Evolutionary conservation across 2,329 filamentous ascomycete species (phyloP), one percentile per base, ranked within the genome.

Genomic region (Neonectria magnoliae): DNA sequence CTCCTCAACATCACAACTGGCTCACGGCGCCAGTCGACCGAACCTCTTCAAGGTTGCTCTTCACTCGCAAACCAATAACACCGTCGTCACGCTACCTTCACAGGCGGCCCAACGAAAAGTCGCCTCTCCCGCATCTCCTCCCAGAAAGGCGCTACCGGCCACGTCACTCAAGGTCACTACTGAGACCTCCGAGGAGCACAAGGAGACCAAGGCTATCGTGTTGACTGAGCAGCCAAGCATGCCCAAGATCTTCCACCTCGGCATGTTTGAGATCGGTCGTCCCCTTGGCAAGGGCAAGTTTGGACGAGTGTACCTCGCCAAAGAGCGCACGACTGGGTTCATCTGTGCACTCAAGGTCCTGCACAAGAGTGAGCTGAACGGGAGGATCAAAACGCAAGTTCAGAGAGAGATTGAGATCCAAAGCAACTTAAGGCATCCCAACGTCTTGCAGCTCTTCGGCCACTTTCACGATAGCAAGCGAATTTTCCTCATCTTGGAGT

Each of bases 181-280:
- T 29, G 90, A 92, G 67, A 66, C 79, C 29, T 77, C 66, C 20
- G 78, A 78, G 51, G 87, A 90, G 70, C 82, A 84, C 48, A 84
- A 84, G 69, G 84, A 90, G 69, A 82, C 83, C 48, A 84, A 84
- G 69, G 84, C 85, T 25, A 77, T 81, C 50, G 76, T 83, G 9
- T 78, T 90, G 59, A 82, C 86, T 62, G 85, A 90, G 52, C 88
- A 90, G 74, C 85, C 88, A 41, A 74, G 78, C 67, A 62, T 82
- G 20, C 86, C 85, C 47, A 90, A 88, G 72, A 80, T 93, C 71
- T 94, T 94, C 80, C 93, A 97, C 76, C 88, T 97, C 4, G 92
- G 93, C 80, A 97, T 97, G 93, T 97, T 97, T 78, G 94, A 97
- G 79, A 97, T 97, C 69, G 93, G 93, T 42, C 92, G 93, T 70